Evolutionary conservation across 2,329 filamentous ascomycete species (phyloP).

Genomic region (Endothia cerciana): DNA sequence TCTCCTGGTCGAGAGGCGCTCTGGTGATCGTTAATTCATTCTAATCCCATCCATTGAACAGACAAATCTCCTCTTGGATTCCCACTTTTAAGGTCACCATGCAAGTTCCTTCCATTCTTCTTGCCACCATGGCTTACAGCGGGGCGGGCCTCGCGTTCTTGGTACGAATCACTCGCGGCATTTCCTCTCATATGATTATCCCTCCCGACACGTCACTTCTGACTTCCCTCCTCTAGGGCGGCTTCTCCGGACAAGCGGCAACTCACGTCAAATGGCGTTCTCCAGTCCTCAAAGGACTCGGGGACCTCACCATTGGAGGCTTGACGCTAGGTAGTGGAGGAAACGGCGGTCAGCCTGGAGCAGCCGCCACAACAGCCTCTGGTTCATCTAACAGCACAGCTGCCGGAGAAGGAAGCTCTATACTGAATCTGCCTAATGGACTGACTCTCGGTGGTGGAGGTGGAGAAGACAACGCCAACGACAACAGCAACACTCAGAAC

Average conservation of each 20-base stretch:
- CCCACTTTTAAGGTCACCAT: constrained; percentile 1
- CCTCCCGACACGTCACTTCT: background rate
- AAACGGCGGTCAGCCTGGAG: constrained; percentile 3
- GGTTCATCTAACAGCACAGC: constrained; percentile 6
- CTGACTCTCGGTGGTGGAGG: constrained; percentile 19
- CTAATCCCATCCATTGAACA: constrained; percentile 20
- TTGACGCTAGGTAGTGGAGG: constrained; percentile 24
- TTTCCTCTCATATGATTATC: too few species aligned
- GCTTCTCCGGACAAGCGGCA: constrained; percentile 18
- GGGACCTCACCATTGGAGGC: constrained; percentile 20
- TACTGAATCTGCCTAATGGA: constrained; percentile 9
- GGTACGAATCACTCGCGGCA: constrained; percentile 8
- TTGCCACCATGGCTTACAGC: constrained; percentile 21
- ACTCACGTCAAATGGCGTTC: constrained; percentile 7
- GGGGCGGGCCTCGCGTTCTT: constrained; percentile 25
- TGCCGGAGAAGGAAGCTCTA: constrained; percentile 1
- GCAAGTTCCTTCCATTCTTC: constrained; percentile 15
- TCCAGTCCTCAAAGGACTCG: constrained; percentile 14
- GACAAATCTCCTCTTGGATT: background rate
- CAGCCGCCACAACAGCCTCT: constrained; percentile 11
- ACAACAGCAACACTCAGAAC: constrained; percentile 1
- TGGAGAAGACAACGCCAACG: too few species aligned
- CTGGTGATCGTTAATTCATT: background rate
- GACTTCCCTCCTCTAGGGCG: constrained; percentile 19
- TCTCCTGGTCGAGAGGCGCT: background rate